Evolutionary conservation across 2,329 filamentous ascomycete species (phyloP), one percentile per base, ranked within the genome.

Genomic region (Scedosporium aurantiacum): DNA sequence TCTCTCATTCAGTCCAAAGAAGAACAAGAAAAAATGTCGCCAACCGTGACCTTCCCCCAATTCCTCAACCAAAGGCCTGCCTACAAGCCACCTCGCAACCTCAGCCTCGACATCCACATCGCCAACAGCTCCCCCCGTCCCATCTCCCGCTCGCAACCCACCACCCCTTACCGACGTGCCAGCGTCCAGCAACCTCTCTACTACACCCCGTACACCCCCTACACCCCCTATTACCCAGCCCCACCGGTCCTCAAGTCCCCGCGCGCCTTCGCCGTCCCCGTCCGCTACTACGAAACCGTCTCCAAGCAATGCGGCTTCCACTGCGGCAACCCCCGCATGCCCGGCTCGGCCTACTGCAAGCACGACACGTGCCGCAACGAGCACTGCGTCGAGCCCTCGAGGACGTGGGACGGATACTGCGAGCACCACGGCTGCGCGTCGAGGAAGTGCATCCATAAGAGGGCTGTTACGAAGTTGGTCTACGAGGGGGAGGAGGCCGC

Each of bases 351-450:
- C 58, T 50, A 52, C 43, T 52, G 43, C 58, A n/a, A 14, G 23
- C 27, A 60, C 43, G 58, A 60, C 45, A 60, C 58, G 3, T 60
- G 58, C 43, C 58, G 58, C 23, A 50, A 43, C 23, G 23, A 28
- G 5, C 18, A 28, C 25, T 60, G 58, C 58, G 12, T 32, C 23
- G n/a, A 18, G 43, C 43, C 37, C 5, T 28, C 41, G 25, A 16
- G 25, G 25, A 18, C 18, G 14, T 60, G 43, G 58, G 58, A 43
- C 21, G 58, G 58, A 14, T 60, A 52, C 58, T 60, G 58, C 43
- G 58, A 50, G 25, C 5, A 52, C 23, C 58, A 60, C 58, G 58
- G 58, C 7, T 60, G 58, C 43, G 58, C 43, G 18, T n/a, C 43
- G 16, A 32, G 21, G 21, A 32, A n/a, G 23, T 60, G 58, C 43